Percentiles rank a stretch among this genome's conserved stretches.
Conservation (phyloP, 352 stramenopile species). For the Phytophthora pseudosyringae region DNA sequence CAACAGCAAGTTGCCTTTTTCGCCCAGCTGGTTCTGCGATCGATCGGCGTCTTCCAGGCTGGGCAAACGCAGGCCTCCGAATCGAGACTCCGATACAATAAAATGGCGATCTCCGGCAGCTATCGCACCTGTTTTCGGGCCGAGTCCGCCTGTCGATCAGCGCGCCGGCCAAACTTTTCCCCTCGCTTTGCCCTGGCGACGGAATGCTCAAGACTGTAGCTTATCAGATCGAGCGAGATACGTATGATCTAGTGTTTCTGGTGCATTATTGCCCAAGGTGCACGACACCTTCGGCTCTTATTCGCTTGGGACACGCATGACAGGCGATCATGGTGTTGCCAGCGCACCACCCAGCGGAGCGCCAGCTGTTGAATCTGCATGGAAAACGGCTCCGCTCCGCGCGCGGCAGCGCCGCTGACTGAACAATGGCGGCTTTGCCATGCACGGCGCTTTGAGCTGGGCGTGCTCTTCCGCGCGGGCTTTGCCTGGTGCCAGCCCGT, state of each 20-base stretch:
- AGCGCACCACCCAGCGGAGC: background rate
- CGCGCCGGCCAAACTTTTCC: conserved; percentile 24
- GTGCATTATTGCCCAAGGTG: background rate
- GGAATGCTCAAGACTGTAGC: background rate
- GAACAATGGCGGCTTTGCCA: conserved; percentile 8
- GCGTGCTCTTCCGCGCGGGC: conserved; percentile 25
- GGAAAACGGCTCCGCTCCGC: conserved; percentile 12
- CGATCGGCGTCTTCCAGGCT: conserved; percentile 21
- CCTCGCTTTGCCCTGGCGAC: conserved; percentile 20
- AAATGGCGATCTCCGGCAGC: conserved; percentile 14
- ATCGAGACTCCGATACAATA: too few relatives aligned
- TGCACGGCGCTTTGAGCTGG: conserved; percentile 30
- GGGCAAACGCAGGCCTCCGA: conserved; percentile 9
- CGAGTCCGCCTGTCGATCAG: conserved; percentile 29
- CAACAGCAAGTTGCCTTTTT: conserved; percentile 41
- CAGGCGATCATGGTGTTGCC: conserved; percentile 10
- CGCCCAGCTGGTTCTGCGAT: conserved; percentile 37
- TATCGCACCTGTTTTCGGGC: conserved; percentile 44
- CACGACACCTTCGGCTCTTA: background rate
- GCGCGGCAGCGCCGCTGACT: background rate
- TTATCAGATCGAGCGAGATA: conserved; percentile 1
- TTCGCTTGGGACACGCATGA: conserved; percentile 36
- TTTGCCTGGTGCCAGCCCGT: conserved; percentile 14
- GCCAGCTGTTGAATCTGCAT: conserved; percentile 36
- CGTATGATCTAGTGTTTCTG: background rate